phyloP scores from a whole-genome alignment of 129 eudicot species.

The Rutidosis leptorrhynchoides region DNA sequence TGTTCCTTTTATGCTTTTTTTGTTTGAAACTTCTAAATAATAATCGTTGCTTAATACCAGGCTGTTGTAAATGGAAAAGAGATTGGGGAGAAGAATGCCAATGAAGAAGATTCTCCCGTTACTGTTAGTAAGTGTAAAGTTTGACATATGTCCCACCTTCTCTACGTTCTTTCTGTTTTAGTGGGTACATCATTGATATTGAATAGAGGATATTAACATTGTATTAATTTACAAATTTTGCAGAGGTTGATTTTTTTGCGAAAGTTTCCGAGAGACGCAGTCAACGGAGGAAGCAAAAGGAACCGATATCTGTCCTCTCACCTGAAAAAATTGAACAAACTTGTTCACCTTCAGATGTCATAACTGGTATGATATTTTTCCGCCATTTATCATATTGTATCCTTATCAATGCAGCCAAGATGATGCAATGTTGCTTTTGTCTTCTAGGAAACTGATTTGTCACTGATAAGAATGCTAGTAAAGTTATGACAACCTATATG shows the following conservation, averaged over 20 bases:
- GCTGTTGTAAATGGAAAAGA: conserved; percentile 50
- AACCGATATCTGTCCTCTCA: conserved; percentile 32
- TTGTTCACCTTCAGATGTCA: conserved; percentile 41
- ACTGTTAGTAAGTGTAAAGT: conserved; percentile 49
- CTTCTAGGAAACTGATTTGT: conserved; percentile 15
- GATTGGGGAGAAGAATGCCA: conserved; percentile 31
- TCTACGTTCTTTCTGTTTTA: conserved; percentile 10
- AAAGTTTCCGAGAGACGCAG: conserved; percentile 51
- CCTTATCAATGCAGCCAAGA: conserved; percentile 7
- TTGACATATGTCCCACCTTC: conserved; percentile 12
- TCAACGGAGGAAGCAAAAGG: conserved; percentile 44
- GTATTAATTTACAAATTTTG: conserved; percentile 5
- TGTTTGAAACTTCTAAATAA: conserved; percentile 5
- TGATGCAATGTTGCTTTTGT: background rate
- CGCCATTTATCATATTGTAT: conserved; percentile 9
- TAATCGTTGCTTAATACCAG: conserved; percentile 30
- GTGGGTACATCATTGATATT: conserved; percentile 16
- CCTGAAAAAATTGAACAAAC: conserved; percentile 37
- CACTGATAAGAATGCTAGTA: conserved; percentile 15
- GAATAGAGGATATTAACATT: background rate
- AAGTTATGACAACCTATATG: background rate
- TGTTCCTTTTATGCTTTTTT: background rate
- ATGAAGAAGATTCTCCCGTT: conserved; percentile 44
- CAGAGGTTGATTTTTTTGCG: conserved; percentile 50
- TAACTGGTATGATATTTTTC: conserved; percentile 40